These are phyloP conservation scores for Sordariomycetes sp. DNA, from an alignment of 2,329 filamentous ascomycete genomes.

Conservation along the genomic window DNA sequence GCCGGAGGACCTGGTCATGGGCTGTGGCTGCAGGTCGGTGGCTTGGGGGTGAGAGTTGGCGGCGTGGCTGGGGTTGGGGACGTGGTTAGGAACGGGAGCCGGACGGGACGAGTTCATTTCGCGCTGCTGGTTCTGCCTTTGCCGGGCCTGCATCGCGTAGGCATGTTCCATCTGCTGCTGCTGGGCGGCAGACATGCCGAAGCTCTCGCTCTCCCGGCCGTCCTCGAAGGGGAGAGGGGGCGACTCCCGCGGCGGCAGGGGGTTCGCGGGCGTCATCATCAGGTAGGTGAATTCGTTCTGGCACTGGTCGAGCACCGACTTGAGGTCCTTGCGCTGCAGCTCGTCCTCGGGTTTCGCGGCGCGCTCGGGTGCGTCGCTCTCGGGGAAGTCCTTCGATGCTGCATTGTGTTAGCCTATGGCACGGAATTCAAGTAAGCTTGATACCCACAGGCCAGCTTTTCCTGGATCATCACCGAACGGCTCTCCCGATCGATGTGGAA, in stretches of 20 bases:
- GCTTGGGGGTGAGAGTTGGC: slow-evolving; percentile 20
- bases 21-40: slow-evolving; percentile 30
- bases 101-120: slow-evolving; percentile 7
- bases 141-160: slow-evolving; percentile 27
- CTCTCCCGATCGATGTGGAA: slow-evolving; percentile 35
- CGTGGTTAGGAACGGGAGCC: slow-evolving; percentile 37
- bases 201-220: slow-evolving; percentile 27
- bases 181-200: slow-evolving; percentile 27
- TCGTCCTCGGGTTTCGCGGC: slow-evolving; percentile 38
- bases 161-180: slow-evolving; percentile 21
- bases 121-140: neutral
- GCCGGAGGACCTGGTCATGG: slow-evolving; percentile 42
- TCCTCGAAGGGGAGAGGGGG: slow-evolving; percentile 49
- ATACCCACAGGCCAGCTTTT: slow-evolving; percentile 41
- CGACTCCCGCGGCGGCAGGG: slow-evolving; percentile 52
- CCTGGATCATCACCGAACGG: slow-evolving; percentile 40
- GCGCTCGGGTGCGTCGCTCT: slow-evolving; percentile 5
- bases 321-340: slow-evolving; percentile 40
- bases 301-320: slow-evolving; percentile 53
- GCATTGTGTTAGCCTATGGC: neutral
- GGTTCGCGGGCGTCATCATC: slow-evolving; percentile 58
- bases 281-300: slow-evolving; percentile 57
- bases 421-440: neutral
- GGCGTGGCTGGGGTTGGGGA: slow-evolving; percentile 11
- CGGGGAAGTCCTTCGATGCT: neutral